Percentiles rank a stretch among this genome's conserved stretches.
Conservation (phyloP, 2,329 filamentous ascomycete genomes). For the Diaporthe destruens region DNA sequence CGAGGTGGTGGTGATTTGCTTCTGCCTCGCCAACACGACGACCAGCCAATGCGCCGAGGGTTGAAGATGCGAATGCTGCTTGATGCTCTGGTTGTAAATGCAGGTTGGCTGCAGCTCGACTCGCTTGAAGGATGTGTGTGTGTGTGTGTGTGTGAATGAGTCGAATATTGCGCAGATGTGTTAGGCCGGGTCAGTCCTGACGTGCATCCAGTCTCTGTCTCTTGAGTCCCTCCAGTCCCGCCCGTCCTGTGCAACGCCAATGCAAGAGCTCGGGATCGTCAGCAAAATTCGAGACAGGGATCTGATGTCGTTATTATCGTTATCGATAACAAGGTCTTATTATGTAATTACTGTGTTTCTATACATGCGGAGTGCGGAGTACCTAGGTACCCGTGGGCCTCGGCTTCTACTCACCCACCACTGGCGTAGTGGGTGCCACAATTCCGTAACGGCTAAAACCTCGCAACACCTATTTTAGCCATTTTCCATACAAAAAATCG, state of each 20-base stretch:
- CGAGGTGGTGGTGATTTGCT: not conserved
- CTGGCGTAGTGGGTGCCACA: too few species aligned
- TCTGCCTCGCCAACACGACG: slow-evolving; percentile 20
- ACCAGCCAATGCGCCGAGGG: slow-evolving; percentile 9
- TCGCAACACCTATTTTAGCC: too few species aligned
- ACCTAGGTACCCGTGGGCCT: too few species aligned
- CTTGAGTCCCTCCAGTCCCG: not conserved
- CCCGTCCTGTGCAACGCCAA: slow-evolving; percentile 30
- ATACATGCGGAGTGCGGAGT: too few species aligned
- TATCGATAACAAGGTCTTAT: not conserved
- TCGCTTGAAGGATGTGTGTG: not conserved
- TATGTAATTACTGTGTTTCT: slow-evolving; percentile 5
- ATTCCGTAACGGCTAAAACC: too few species aligned
- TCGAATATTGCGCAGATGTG: not conserved
- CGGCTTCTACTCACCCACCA: too few species aligned
- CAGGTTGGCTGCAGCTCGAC: slow-evolving; percentile 38
- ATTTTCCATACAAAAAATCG: too few species aligned
- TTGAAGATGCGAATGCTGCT: not conserved
- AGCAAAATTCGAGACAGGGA: slow-evolving; percentile 37
- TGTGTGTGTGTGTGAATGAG: not conserved
- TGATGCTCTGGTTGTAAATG: slow-evolving; percentile 16
- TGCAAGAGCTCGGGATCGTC: slow-evolving; percentile 37
- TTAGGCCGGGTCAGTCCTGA: not conserved
- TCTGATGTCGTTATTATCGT: slow-evolving; percentile 29
- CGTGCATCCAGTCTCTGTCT: too few species aligned